Base-by-base conservation (phyloP, 1,284 basidiomycete species). In the Puccinia novopanici region DNA sequence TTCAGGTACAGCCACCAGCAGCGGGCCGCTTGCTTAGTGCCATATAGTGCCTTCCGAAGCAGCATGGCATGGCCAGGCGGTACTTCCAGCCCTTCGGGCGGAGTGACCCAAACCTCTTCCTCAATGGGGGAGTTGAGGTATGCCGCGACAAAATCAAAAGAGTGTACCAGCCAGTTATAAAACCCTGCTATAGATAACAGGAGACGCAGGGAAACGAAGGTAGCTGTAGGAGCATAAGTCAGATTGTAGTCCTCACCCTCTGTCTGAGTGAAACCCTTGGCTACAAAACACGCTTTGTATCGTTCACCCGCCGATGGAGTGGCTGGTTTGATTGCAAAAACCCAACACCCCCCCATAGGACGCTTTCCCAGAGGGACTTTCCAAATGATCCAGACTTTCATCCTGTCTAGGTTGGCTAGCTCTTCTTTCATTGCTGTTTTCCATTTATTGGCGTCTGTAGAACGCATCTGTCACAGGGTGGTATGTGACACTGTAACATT, bases 81-180 rank as follows among this genome's bases (percentile, higher is more conserved):
- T n/a, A 59, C 6, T 59, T 24, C 19, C 8, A 59, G 57, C 8
- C 57, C 57, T 6, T 8, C 57, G 8, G 57, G 57, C 30, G 57
- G 74, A 13, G 9, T 30, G 2, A 75, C 59, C 57, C 59, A 75
- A 2, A 75, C 57, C 24, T 61, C 45, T 17, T 75, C 57, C 27
- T 61, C 45, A 52, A 65, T 75, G 37, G 59, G 74, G 6, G 57
- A 50, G 59, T 75, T 75, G 2, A 75, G 40, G 19, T 75, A 75
- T 2, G 74, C 74, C 1, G 42, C 74, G 24, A 45, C 45, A 45
- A 45, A 45, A 15, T 45, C 45, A 45, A 45, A 45, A 6, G 45
- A 8, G 15, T 45, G 45, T 8, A 45, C 45, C 45, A 15, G 45
- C 45, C 45, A 45, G 15, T 45, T 45, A 15, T 45, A 8, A 45